These are phyloP conservation scores for Beta vulgaris DNA, from an alignment of 148 eudicot species.

Conservation along the genomic window DNA sequence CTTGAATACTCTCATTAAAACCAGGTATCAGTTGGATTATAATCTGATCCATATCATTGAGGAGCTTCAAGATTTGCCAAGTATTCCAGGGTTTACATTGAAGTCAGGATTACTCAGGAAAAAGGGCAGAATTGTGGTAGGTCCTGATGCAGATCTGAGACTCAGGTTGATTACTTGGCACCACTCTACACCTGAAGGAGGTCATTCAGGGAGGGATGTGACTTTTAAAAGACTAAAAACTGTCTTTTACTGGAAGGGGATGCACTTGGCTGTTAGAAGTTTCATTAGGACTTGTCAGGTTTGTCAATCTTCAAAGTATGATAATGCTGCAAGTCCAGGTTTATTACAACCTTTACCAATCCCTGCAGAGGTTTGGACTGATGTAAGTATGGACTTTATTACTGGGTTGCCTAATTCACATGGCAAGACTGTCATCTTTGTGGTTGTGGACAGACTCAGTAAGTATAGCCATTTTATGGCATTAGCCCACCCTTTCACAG, in stretches of 20 bases:
- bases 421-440: no score
- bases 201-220: background rate
- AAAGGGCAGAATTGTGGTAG: background rate
- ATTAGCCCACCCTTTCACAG: background rate
- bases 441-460: background rate
- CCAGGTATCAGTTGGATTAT: background rate
- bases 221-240: background rate
- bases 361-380: background rate
- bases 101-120: background rate
- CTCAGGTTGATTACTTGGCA: background rate
- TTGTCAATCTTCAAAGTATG: background rate
- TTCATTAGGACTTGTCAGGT: background rate
- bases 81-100: no score
- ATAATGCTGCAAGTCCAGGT: background rate
- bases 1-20: background rate
- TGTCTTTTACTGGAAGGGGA: no score
- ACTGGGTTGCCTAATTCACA: no score
- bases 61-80: background rate
- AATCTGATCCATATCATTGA: no score
- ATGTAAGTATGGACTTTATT: conserved; percentile 1
- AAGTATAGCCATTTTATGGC: conserved; percentile 1
- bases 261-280: background rate
- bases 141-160: background rate
- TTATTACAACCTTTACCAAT: background rate
- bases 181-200: background rate